phyloP scores from a whole-genome alignment of 148 eudicot species.

The Chenopodium quinoa region DNA sequence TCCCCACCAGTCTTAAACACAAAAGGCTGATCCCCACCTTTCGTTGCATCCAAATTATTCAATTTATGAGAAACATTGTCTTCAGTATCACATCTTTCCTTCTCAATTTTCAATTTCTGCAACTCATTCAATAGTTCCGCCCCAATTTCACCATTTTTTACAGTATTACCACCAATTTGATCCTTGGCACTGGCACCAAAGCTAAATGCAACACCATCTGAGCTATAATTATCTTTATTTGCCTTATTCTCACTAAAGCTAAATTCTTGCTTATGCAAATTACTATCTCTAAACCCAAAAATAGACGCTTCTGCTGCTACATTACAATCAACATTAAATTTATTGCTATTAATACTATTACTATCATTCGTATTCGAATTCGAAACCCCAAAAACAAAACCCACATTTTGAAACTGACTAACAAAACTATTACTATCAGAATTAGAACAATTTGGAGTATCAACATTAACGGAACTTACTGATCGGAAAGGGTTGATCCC shows the following conservation, averaged over 20 bases:
- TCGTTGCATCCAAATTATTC: slow-evolving; percentile 12
- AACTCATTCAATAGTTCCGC: slow-evolving; percentile 47
- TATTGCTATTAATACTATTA: background rate
- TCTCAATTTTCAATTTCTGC: slow-evolving; percentile 48
- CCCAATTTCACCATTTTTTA: slow-evolving; percentile 12
- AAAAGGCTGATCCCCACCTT: slow-evolving; percentile 28
- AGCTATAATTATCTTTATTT: background rate
- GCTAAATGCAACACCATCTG: slow-evolving; percentile 4
- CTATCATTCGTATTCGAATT: slow-evolving; percentile 14
- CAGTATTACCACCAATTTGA: slow-evolving; percentile 4
- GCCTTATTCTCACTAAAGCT: slow-evolving; percentile 12
- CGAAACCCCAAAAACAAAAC: slow-evolving; percentile 42
- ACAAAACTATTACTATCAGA: too few species aligned
- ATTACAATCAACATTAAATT: background rate
- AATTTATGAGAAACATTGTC: background rate
- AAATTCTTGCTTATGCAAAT: slow-evolving; percentile 11
- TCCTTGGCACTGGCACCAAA: slow-evolving; percentile 20
- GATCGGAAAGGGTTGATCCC: slow-evolving; percentile 35
- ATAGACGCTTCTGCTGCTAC: background rate
- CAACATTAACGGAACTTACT: slow-evolving; percentile 14
- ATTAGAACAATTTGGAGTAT: background rate
- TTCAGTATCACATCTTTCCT: slow-evolving; percentile 27
- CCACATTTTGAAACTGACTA: slow-evolving; percentile 21
- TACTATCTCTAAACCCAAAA: slow-evolving; percentile 16
- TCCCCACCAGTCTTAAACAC: slow-evolving; percentile 40